Percentiles rank a stretch among this genome's conserved stretches.
These are phyloP conservation scores for Psilocybe cubensis DNA, from an alignment of 768 basidiomycete species.

Conservation along the genomic window DNA sequence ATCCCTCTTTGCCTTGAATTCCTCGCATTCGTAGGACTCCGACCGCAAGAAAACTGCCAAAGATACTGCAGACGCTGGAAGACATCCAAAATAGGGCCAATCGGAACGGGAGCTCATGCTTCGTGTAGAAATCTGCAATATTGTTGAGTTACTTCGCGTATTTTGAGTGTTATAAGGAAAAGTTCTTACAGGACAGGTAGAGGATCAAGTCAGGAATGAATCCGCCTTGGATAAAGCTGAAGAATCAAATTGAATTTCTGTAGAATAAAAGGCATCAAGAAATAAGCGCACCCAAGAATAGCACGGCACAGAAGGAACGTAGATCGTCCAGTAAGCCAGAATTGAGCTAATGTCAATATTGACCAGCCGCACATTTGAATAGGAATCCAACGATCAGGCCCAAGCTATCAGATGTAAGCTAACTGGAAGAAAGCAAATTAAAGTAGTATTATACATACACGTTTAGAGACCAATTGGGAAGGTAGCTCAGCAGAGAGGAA, in stretches of 20 bases:
- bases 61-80: conserved; percentile 45
- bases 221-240: conserved; percentile 34
- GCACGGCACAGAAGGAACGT: conserved; percentile 53
- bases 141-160: background rate
- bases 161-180: background rate
- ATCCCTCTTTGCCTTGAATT: conserved; percentile 52
- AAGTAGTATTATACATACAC: conserved; percentile 36
- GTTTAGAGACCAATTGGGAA: conserved; percentile 65
- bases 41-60: conserved; percentile 59
- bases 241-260: too few relatives aligned
- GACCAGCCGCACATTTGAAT: conserved; percentile 61
- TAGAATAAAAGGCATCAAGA: background rate
- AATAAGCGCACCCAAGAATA: conserved; percentile 39
- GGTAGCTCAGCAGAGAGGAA: conserved; percentile 63
- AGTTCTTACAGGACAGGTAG: conserved; percentile 56
- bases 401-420: conserved; percentile 38
- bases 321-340: conserved; percentile 56
- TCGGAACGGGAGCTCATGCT: conserved; percentile 58
- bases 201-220: conserved; percentile 65
- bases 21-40: conserved; percentile 67
- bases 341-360: conserved; percentile 53
- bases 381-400: conserved; percentile 69
- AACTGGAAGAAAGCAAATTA: background rate
- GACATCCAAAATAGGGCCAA: conserved; percentile 61
- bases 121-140: conserved; percentile 57